phyloP scores from a whole-genome alignment of 148 eudicot species.

The Pouteria glomerata region DNA sequence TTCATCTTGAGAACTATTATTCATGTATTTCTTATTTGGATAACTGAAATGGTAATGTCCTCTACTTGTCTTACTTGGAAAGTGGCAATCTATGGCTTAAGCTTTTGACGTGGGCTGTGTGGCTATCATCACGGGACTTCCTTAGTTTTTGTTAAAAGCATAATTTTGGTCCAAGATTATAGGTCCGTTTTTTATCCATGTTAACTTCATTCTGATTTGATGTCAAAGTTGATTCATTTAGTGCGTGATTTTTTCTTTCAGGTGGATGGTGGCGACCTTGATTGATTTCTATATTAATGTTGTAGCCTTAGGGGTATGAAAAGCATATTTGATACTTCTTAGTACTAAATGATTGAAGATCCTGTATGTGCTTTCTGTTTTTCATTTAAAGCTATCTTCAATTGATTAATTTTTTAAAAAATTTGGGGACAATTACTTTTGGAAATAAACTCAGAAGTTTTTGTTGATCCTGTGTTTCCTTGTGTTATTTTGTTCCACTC shows the following conservation, averaged over 20 bases:
- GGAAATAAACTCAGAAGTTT: not conserved
- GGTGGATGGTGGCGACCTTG: slow-evolving; percentile 75
- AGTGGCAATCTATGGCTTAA: not conserved
- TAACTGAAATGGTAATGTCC: not conserved
- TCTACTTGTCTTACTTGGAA: too few species aligned
- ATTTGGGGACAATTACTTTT: not conserved
- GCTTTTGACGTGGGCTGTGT: too few species aligned
- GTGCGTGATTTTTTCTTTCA: slow-evolving; percentile 25
- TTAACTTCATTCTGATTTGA: too few species aligned
- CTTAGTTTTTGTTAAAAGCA: not conserved
- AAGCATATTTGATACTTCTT: not conserved
- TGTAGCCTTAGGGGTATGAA: slow-evolving; percentile 57
- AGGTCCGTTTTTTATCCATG: too few species aligned
- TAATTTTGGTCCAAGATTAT: not conserved
- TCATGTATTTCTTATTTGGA: not conserved
- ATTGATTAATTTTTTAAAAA: not conserved
- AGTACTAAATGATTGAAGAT: not conserved
- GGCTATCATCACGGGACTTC: not conserved
- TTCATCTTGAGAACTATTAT: not conserved
- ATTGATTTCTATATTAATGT: slow-evolving; percentile 71
- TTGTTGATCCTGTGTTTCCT: too few species aligned
- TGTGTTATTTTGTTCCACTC: too few species aligned
- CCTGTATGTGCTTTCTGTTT: not conserved
- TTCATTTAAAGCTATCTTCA: not conserved
- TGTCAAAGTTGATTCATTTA: too few species aligned